Evolutionary conservation across 106 monocot genomes (phyloP).

Genomic region (Alisma plantagoaquatica): DNA sequence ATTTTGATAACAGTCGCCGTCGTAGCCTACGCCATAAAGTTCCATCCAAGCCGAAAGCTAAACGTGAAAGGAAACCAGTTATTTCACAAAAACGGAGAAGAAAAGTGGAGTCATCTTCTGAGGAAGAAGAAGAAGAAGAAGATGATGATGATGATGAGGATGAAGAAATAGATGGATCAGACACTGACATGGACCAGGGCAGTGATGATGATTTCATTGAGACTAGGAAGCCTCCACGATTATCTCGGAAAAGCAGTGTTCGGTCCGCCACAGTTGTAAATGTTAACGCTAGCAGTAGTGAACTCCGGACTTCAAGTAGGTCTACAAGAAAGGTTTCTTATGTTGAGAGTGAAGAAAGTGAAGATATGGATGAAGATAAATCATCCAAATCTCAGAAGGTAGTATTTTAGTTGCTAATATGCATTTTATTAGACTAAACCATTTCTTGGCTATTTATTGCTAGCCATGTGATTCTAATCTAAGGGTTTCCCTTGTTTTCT

Average conservation of each 20-base stretch:
- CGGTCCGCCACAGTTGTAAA: slow-evolving; percentile 12
- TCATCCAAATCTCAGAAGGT: slow-evolving; percentile 66
- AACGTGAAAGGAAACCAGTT: slow-evolving; percentile 37
- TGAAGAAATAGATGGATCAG: slow-evolving; percentile 36
- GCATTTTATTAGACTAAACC: too few relatives aligned
- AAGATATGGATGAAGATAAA: slow-evolving; percentile 72
- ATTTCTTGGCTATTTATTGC: too few relatives aligned
- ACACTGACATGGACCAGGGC: slow-evolving; percentile 48
- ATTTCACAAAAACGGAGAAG: slow-evolving; percentile 28
- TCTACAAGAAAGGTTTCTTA: slow-evolving; percentile 88
- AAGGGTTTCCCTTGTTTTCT: too few relatives aligned
- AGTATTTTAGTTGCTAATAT: not conserved
- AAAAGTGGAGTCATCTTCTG: slow-evolving; percentile 48
- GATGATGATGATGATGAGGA: slow-evolving; percentile 17
- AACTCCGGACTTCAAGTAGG: slow-evolving; percentile 72
- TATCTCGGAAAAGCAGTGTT: slow-evolving; percentile 27
- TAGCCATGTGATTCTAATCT: too few relatives aligned
- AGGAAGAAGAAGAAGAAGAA: slow-evolving; percentile 35
- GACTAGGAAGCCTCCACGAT: slow-evolving; percentile 28
- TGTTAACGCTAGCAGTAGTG: slow-evolving; percentile 30
- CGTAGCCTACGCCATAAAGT: slow-evolving; percentile 24
- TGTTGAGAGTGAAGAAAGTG: slow-evolving; percentile 98
- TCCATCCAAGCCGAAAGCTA: slow-evolving; percentile 23
- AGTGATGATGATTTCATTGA: slow-evolving; percentile 49
- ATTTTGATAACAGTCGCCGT: slow-evolving; percentile 22